Conservation (phyloP, 179 eudicot species). For the Nepenthes alata region DNA sequence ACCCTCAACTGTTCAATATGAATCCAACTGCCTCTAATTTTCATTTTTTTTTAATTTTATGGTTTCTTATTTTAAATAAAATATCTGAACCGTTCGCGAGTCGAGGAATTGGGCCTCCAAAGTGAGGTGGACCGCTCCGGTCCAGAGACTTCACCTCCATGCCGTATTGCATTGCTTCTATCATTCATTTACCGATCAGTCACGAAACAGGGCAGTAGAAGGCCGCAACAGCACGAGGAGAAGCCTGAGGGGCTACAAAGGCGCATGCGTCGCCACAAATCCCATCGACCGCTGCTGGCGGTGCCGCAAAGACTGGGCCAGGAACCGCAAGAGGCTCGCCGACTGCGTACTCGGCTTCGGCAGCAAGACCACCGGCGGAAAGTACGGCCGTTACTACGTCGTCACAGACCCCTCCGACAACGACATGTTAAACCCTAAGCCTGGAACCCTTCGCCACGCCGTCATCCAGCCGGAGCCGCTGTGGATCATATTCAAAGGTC, state of each 20-base stretch:
- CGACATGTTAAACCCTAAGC: constrained; percentile 45
- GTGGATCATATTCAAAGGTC: constrained; percentile 36
- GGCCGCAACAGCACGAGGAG: constrained; percentile 23
- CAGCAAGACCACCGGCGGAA: constrained; percentile 33
- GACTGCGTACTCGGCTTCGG: constrained; percentile 48
- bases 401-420: constrained; percentile 35
- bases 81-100: no score
- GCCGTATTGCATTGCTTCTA: background rate
- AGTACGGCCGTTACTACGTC: constrained; percentile 22
- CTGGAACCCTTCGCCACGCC: constrained; percentile 47
- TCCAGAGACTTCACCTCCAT: background rate
- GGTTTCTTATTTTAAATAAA: background rate
- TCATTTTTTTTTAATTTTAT: background rate
- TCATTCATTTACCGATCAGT: background rate
- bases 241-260: constrained; percentile 10
- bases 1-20: background rate
- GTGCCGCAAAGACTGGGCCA: constrained; percentile 30
- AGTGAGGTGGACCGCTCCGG: no score
- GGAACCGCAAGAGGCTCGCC: constrained; percentile 27
- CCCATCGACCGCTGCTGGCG: constrained; percentile 60
- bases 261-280: constrained; percentile 35
- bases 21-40: background rate
- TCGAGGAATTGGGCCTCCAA: no score
- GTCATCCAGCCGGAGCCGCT: constrained; percentile 40
- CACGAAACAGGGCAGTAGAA: constrained; percentile 11